A percentile compares a stretch with the other conserved stretches of the same genome.
These are phyloP conservation scores for Metschnikowia cubensis DNA, from an alignment of 805 yeast genomes.

Conservation along the genomic window DNA sequence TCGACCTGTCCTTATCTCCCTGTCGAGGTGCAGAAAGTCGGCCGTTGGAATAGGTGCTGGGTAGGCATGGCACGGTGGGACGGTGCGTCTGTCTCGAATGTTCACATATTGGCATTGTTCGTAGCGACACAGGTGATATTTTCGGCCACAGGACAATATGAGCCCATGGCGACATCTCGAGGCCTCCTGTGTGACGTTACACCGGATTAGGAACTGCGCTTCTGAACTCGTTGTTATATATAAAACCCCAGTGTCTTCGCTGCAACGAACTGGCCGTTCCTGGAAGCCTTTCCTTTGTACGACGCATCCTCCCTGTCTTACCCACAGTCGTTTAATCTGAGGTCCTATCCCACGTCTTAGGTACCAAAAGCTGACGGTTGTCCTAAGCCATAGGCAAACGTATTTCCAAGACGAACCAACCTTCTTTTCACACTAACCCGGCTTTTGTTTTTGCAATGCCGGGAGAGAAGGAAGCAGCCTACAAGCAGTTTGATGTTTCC, in stretches of 20 bases:
- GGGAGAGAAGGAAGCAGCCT: background rate
- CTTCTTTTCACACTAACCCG: background rate
- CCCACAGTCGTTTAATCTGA: too few relatives aligned
- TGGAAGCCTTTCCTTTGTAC: background rate
- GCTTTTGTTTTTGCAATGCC: background rate
- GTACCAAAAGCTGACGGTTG: too few relatives aligned
- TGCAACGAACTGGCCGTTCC: background rate
- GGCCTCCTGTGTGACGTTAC: background rate
- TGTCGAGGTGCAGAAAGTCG: too few relatives aligned
- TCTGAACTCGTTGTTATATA: background rate
- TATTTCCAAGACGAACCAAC: background rate
- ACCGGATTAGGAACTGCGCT: background rate
- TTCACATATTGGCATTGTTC: background rate
- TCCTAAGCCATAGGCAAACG: too few relatives aligned
- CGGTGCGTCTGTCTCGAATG: background rate
- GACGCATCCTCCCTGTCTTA: background rate
- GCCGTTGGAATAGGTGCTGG: background rate
- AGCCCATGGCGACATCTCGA: background rate
- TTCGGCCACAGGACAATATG: constrained; percentile 4
- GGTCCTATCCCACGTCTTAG: too few relatives aligned
- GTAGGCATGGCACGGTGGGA: background rate
- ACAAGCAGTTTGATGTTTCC: constrained; percentile 2
- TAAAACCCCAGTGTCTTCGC: background rate
- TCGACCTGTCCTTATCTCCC: background rate
- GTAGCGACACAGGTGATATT: background rate